Conservation (phyloP, 257 asterid genomes). For the Coffea eugenioides region DNA sequence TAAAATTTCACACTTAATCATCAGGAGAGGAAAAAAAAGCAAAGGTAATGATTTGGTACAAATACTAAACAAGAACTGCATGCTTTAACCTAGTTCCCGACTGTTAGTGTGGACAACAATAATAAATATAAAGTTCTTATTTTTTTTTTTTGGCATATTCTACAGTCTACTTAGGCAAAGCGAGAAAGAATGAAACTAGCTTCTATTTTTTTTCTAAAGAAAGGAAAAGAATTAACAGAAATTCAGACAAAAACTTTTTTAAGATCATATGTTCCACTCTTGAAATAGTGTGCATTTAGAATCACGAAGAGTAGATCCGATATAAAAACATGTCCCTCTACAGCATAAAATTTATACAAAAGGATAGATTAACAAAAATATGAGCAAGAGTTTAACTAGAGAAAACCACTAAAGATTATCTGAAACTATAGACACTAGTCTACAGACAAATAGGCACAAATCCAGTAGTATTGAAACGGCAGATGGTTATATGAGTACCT, state of each 20-base stretch:
- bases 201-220: not conserved
- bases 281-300: slow-evolving; percentile 78
- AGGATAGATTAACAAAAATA: not conserved
- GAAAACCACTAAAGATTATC: not conserved
- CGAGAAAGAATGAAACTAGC: not conserved
- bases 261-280: slow-evolving; percentile 91
- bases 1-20: not conserved
- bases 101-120: slow-evolving; percentile 92
- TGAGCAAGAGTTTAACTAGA: not conserved
- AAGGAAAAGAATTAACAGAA: not conserved
- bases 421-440: not conserved
- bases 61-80: not conserved
- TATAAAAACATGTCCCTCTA: slow-evolving; percentile 96
- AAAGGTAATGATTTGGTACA: not conserved
- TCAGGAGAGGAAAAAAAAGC: not conserved
- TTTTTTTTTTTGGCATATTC: slow-evolving; percentile 64
- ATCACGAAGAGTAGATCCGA: slow-evolving; percentile 65
- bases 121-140: slow-evolving; percentile 75
- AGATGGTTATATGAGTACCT: slow-evolving; percentile 79
- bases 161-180: slow-evolving; percentile 52
- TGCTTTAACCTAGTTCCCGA: slow-evolving; percentile 72
- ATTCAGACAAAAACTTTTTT: slow-evolving; percentile 50
- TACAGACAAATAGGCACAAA: slow-evolving; percentile 10
- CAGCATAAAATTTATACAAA: slow-evolving; percentile 7
- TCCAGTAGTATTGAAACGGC: slow-evolving; percentile 84